Percentiles rank a stretch among this genome's conserved stretches.
Evolutionary conservation across 2,329 filamentous ascomycete genomes (phyloP).

Genomic region (Paracoccidioides brasiliensis): DNA sequence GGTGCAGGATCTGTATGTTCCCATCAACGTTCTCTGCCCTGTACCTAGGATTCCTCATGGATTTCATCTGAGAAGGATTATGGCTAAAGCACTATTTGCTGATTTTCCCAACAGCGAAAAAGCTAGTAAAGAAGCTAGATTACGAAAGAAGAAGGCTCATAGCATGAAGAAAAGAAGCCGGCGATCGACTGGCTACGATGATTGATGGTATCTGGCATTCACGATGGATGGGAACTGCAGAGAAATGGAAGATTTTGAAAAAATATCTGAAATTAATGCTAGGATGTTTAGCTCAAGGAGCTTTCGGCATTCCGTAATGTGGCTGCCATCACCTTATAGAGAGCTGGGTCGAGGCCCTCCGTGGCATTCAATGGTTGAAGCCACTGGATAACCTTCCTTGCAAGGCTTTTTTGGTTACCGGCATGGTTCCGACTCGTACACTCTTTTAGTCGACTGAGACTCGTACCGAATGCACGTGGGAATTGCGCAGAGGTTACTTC

Average conservation of each 20-base stretch:
- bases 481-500: constrained; percentile 54
- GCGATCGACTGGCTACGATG: constrained; percentile 28
- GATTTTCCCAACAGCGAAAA: constrained; percentile 33
- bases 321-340: constrained; percentile 39
- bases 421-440: constrained; percentile 27
- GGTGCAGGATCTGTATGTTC: constrained; percentile 41
- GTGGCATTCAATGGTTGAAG: constrained; percentile 35
- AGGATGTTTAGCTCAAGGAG: background rate
- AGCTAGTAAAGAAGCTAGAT: constrained; percentile 43
- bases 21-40: background rate
- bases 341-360: constrained; percentile 38
- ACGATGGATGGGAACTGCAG: too few species aligned
- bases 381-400: constrained; percentile 36
- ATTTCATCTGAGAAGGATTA: background rate
- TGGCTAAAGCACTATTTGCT: constrained; percentile 1
- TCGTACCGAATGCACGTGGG: constrained; percentile 54
- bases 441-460: constrained; percentile 50
- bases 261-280: background rate
- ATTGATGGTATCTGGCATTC: constrained; percentile 12
- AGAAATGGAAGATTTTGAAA: background rate
- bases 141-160: constrained; percentile 47
- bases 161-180: constrained; percentile 49
- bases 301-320: constrained; percentile 25
- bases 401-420: constrained; percentile 22
- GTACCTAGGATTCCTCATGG: too few species aligned